Conservation (phyloP, 805 yeast genomes). For the Starmerella sp. region DNA sequence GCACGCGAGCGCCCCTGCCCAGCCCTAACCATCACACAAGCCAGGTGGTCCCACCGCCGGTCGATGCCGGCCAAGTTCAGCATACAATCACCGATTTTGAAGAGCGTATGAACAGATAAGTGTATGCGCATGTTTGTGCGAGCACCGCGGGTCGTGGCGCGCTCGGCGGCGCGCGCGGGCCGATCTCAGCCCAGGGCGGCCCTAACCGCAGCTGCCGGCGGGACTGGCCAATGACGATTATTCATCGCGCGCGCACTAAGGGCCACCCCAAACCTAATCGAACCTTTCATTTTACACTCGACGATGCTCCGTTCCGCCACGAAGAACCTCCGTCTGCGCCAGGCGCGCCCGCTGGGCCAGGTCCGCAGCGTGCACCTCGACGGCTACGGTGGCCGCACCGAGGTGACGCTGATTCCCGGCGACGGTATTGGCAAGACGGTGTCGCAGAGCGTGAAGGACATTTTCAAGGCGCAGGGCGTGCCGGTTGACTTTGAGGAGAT, state of each 20-base stretch:
- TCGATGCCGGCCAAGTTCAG: too few relatives aligned
- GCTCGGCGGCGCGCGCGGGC: too few relatives aligned
- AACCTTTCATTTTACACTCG: neutral
- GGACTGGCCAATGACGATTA: constrained; percentile 1
- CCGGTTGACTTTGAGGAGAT: constrained; percentile 86
- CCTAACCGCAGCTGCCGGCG: neutral
- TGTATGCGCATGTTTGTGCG: too few relatives aligned
- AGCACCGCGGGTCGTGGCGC: too few relatives aligned
- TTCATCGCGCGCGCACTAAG: neutral
- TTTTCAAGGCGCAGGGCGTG: constrained; percentile 74
- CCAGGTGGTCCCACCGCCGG: too few relatives aligned
- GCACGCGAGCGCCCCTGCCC: too few relatives aligned
- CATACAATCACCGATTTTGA: too few relatives aligned
- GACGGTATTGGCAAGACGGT: constrained; percentile 97
- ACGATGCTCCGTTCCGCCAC: constrained; percentile 4
- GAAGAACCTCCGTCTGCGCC: constrained; percentile 2
- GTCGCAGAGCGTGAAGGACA: constrained; percentile 82
- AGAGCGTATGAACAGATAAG: too few relatives aligned
- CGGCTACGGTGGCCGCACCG: constrained; percentile 78
- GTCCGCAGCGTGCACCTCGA: constrained; percentile 49
- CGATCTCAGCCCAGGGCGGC: too few relatives aligned
- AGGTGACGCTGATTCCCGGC: constrained; percentile 89
- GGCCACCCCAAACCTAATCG: constrained; percentile 1
- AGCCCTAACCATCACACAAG: too few relatives aligned
- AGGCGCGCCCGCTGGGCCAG: constrained; percentile 29